These are phyloP conservation scores for Golubevia pallescens DNA, from an alignment of 1,284 basidiomycete genomes.

Conservation along the genomic window DNA sequence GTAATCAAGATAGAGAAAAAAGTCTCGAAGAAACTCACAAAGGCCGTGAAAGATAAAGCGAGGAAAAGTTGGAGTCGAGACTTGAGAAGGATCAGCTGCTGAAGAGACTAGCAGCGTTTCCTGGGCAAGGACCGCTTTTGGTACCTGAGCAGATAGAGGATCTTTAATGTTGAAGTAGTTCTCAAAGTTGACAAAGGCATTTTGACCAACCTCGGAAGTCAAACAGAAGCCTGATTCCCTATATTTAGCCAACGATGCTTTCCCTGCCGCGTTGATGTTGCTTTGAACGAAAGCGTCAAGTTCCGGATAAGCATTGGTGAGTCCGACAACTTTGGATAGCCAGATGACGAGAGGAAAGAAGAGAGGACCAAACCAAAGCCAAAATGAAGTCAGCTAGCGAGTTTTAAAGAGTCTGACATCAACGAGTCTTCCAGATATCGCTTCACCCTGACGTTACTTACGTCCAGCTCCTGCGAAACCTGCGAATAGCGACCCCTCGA, in stretches of 20 bases:
- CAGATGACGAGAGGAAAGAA: background rate
- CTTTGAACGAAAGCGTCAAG: constrained; percentile 15
- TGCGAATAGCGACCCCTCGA: constrained; percentile 31
- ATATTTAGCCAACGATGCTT: constrained; percentile 11
- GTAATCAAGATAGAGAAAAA: no score
- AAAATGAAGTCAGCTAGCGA: background rate
- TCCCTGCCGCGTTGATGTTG: constrained; percentile 19
- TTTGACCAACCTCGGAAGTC: constrained; percentile 12
- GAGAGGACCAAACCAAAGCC: background rate
- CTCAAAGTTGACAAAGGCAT: constrained; percentile 21
- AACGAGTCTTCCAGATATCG: no score
- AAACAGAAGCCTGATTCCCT: constrained; percentile 23
- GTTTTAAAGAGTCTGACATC: no score
- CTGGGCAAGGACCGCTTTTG: constrained; percentile 14
- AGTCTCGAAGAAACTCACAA: no score
- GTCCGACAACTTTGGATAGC: constrained; percentile 26
- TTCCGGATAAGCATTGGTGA: constrained; percentile 22
- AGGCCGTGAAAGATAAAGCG: constrained; percentile 47
- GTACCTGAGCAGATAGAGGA: constrained; percentile 22
- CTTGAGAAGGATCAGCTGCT: constrained; percentile 5
- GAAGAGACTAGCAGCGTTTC: constrained; percentile 29
- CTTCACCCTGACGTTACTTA: background rate
- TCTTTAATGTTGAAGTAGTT: constrained; percentile 29
- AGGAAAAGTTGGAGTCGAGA: constrained; percentile 29
- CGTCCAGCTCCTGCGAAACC: constrained; percentile 30